Percentiles rank a stretch among this genome's conserved stretches.
These are phyloP conservation scores for Pseudocercospora ulei DNA, from an alignment of 2,329 filamentous ascomycete genomes.

Conservation along the genomic window DNA sequence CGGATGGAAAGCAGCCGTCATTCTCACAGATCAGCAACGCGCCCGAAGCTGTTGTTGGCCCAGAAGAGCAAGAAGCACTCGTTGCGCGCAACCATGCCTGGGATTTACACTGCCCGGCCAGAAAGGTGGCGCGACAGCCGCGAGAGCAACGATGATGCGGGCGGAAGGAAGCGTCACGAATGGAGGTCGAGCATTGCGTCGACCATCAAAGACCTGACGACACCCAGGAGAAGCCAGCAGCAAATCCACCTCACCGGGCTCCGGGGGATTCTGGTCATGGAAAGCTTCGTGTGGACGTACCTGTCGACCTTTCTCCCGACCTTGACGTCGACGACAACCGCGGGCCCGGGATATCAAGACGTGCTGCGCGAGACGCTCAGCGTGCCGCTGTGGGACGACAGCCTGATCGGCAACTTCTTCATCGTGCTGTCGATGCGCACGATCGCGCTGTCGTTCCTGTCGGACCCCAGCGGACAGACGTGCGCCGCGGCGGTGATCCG, in stretches of 20 bases:
- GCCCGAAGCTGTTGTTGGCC: background rate
- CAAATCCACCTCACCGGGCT: slow-evolving; percentile 38
- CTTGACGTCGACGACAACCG: slow-evolving; percentile 34
- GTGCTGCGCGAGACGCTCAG: slow-evolving; percentile 41
- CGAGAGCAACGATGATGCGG: background rate
- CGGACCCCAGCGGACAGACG: slow-evolving; percentile 31
- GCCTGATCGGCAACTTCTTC: slow-evolving; percentile 41
- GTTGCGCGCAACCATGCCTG: slow-evolving; percentile 1
- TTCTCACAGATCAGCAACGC: background rate
- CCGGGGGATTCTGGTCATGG: slow-evolving; percentile 39
- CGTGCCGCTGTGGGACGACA: slow-evolving; percentile 41
- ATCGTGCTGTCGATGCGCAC: slow-evolving; percentile 42
- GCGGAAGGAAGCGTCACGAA: background rate
- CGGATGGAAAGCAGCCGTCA: no score
- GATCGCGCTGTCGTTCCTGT: slow-evolving; percentile 39
- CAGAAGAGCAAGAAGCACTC: background rate
- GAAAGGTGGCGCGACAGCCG: background rate
- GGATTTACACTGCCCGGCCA: background rate
- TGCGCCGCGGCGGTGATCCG: slow-evolving; percentile 39
- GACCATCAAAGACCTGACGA: slow-evolving; percentile 4
- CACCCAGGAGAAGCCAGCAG: slow-evolving; percentile 10
- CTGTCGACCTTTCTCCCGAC: slow-evolving; percentile 41
- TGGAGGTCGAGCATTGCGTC: slow-evolving; percentile 2
- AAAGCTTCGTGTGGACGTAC: slow-evolving; percentile 41
- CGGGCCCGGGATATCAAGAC: slow-evolving; percentile 37